A percentile compares a stretch with the other conserved stretches of the same genome.
phyloP scores from a whole-genome alignment of 495 filamentous ascomycete genomes.

The Podospora comata region DNA sequence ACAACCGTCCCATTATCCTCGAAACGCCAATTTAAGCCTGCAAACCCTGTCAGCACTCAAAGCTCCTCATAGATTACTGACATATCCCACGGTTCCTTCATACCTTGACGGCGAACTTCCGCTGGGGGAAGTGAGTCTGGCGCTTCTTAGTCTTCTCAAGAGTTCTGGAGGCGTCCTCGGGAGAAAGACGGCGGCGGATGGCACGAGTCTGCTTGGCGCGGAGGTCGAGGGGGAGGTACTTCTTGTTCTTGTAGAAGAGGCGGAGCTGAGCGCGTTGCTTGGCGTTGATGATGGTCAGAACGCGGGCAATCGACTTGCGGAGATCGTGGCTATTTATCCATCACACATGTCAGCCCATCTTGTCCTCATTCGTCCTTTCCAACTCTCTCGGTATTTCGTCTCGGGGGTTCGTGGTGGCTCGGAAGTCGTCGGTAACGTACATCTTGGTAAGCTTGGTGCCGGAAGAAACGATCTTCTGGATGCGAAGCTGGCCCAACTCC shows the following conservation, averaged over 20 bases:
- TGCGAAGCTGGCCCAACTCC: slow-evolving; percentile 87
- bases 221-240: slow-evolving; percentile 96
- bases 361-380: slow-evolving; percentile 10
- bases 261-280: slow-evolving; percentile 97
- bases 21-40: slow-evolving; percentile 31
- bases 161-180: slow-evolving; percentile 74
- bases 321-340: slow-evolving; percentile 75
- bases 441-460: slow-evolving; percentile 95
- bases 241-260: slow-evolving; percentile 99
- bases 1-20: slow-evolving; percentile 32
- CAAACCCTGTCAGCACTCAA: slow-evolving; percentile 25
- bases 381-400: neutral
- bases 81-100: slow-evolving; percentile 14
- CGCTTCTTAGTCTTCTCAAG: slow-evolving; percentile 94
- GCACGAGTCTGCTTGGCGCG: slow-evolving; percentile 95
- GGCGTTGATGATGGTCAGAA: slow-evolving; percentile 98
- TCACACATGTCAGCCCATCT: slow-evolving; percentile 23
- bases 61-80: slow-evolving; percentile 1
- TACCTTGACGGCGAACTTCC: slow-evolving; percentile 99
- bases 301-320: slow-evolving; percentile 97
- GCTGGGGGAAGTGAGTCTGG: slow-evolving; percentile 90
- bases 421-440: slow-evolving; percentile 53
- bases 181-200: slow-evolving; percentile 86
- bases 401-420: slow-evolving; percentile 1
- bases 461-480: slow-evolving; percentile 94